These are phyloP conservation scores for Tephrocybe sp. DNA, from an alignment of 768 basidiomycete genomes.

Conservation along the genomic window DNA sequence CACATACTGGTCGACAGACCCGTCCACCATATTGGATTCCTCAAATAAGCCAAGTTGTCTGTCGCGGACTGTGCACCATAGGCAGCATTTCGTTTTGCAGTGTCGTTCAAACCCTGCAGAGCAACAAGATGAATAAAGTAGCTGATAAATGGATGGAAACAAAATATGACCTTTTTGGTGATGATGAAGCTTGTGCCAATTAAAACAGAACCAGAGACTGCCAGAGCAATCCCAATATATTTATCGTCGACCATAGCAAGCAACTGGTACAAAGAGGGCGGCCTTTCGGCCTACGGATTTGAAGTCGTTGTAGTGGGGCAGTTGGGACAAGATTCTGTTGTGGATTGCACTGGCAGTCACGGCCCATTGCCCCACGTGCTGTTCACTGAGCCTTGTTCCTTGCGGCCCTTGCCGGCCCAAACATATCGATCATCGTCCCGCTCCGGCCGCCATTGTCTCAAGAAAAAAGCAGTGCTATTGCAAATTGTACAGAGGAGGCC, in stretches of 20 bases:
- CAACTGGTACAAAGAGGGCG: constrained; percentile 8
- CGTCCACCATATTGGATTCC: constrained; percentile 96
- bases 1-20: constrained; percentile 88
- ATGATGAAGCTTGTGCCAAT: constrained; percentile 98
- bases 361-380: constrained; percentile 23
- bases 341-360: constrained; percentile 8
- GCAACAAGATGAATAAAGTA: constrained; percentile 2
- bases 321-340: background rate
- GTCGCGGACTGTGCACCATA: constrained; percentile 60
- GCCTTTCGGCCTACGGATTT: constrained; percentile 19
- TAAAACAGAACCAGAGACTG: constrained; percentile 77
- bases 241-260: constrained; percentile 81
- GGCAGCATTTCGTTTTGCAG: constrained; percentile 50
- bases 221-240: constrained; percentile 90
- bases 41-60: constrained; percentile 82
- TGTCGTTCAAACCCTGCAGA: constrained; percentile 85
- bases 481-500: background rate
- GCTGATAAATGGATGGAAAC: background rate
- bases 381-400: constrained; percentile 8
- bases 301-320: constrained; percentile 5
- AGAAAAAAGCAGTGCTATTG: background rate
- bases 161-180: constrained; percentile 83
- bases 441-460: too few relatives aligned
- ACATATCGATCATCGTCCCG: too few relatives aligned
- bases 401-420: too few relatives aligned